Evolutionary conservation across 768 basidiomycete species (phyloP), one percentile per base, ranked within the genome.

Genomic region (Boletus edulis): DNA sequence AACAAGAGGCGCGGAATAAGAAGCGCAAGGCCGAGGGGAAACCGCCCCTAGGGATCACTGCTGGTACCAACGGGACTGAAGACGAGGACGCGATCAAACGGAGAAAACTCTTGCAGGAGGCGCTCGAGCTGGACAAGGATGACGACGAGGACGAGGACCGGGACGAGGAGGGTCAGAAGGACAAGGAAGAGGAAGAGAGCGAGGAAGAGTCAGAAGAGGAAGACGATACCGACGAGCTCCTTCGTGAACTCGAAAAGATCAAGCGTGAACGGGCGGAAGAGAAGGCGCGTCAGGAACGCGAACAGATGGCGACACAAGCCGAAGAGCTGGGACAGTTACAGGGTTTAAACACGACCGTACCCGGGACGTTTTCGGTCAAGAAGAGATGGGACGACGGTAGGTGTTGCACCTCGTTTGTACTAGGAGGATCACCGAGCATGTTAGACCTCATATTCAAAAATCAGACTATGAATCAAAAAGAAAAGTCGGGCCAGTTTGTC

Each of bases 381-480:
- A 79, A 87, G 63, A 81, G 95, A 54, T 98, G 95, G 95, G 95
- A 97, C 69, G 94, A 97, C 64, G 94, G 91, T 91, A 20, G 27
- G 82, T 71, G 35, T 43, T 58, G 51, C 27, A 54, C 54, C 43
- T 52, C 54, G 27, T 34, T 35, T 11, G 45, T 9, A 14, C n/a
- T n/a, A 5, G 8, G 45, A 46, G 12, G n/a, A 20, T 39, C 5
- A 22, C 39, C 37, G 12, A 42, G 17, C 47, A 22, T 59, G 66
- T 32, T 64, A 94, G 94, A 99, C 72, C 77, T 97, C 51, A 94
- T 98, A 66, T 98, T 98, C 84, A 98, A 98, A 77, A 98, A 98
- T 70, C 97, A 99, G 72, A 92, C 97, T 0, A 85, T 86, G 73
- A 82, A 79, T 32, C 69, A 78, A 45, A 80, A 75, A 34, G 81